Percentiles rank a stretch among this genome's conserved stretches.
phyloP scores from a whole-genome alignment of 768 basidiomycete genomes.

The Thelephora ganbajun region DNA sequence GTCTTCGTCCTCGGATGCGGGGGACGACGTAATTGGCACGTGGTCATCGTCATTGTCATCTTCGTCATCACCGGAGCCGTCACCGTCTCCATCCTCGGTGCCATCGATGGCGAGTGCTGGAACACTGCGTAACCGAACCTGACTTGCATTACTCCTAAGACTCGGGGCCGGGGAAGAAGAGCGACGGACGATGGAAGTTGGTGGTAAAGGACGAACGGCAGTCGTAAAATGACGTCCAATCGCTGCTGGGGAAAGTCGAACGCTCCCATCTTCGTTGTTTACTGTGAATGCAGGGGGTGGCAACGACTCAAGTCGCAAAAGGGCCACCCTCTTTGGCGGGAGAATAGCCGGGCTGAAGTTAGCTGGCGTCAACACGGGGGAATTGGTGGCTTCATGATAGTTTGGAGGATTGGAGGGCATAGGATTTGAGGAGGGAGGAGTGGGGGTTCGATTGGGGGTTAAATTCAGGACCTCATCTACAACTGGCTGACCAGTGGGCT shows the following conservation, averaged over 20 bases:
- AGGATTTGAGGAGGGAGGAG: background rate
- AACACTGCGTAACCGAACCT: constrained; percentile 31
- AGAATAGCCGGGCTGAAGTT: background rate
- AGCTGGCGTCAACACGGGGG: background rate
- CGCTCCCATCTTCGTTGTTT: constrained; percentile 21
- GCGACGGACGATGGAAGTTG: constrained; percentile 25
- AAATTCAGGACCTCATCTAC: too few species aligned
- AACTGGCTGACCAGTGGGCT: too few species aligned
- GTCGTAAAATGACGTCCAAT: constrained; percentile 19
- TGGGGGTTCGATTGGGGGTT: too few species aligned
- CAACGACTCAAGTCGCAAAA: constrained; percentile 9
- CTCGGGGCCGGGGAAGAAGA: constrained; percentile 7
- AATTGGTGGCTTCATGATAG: background rate
- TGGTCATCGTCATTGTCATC: constrained; percentile 20
- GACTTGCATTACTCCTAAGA: constrained; percentile 6
- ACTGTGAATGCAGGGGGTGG: constrained; percentile 18
- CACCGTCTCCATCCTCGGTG: constrained; percentile 18
- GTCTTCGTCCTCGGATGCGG: constrained; percentile 20
- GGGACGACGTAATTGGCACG: background rate
- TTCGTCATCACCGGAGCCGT: constrained; percentile 15
- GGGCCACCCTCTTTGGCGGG: background rate
- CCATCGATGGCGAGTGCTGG: constrained; percentile 37
- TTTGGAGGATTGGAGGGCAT: background rate
- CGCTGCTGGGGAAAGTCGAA: constrained; percentile 31
- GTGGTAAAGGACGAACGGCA: constrained; percentile 23